phyloP scores from a whole-genome alignment of 208 protist species.

The Vickermania spadyakhi region DNA sequence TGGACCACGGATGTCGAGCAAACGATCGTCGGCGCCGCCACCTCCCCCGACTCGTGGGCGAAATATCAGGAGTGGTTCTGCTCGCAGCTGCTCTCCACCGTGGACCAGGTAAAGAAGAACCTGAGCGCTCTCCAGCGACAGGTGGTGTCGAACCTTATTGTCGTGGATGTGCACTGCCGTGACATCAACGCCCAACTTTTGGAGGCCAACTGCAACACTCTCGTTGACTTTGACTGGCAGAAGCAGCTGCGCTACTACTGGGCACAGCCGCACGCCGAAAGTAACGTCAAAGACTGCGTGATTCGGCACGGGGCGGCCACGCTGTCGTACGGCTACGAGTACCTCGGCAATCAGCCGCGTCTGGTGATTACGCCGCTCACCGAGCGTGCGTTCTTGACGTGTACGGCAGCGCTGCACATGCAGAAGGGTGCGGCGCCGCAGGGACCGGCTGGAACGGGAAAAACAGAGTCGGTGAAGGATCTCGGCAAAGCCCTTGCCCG shows the following conservation, averaged over 20 bases:
- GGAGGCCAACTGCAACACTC: conserved; percentile 24
- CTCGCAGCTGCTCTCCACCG: conserved; percentile 71
- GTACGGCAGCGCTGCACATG: conserved; percentile 88
- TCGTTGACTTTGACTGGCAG: conserved; percentile 90
- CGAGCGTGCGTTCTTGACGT: conserved; percentile 90
- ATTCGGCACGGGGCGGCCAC: conserved; percentile 78
- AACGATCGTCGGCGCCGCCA: conserved; percentile 31
- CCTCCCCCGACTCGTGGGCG: conserved; percentile 20
- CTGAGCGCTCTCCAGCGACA: conserved; percentile 77
- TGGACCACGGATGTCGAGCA: conserved; percentile 88
- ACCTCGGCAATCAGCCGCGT: conserved; percentile 89
- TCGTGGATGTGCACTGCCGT: conserved; percentile 92
- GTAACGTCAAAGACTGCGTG: conserved; percentile 43
- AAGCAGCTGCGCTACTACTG: conserved; percentile 92
- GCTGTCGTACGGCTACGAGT: conserved; percentile 93
- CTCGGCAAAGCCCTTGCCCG: conserved; percentile 85
- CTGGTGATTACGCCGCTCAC: conserved; percentile 96
- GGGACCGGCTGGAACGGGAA: conserved; percentile 95
- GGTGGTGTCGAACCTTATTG: conserved; percentile 89
- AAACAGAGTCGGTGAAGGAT: conserved; percentile 96
- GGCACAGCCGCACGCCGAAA: conserved; percentile 26
- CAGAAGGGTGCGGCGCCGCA: conserved; percentile 89
- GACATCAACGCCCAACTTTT: conserved; percentile 81
- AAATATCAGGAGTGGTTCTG: conserved; percentile 71
- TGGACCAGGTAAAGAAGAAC: conserved; percentile 80